Percentiles rank a stretch among this genome's conserved stretches.
These are phyloP conservation scores for Blastobotrys raffinosifermentans DNA, from an alignment of 1,139 yeast genomes.

Conservation along the genomic window DNA sequence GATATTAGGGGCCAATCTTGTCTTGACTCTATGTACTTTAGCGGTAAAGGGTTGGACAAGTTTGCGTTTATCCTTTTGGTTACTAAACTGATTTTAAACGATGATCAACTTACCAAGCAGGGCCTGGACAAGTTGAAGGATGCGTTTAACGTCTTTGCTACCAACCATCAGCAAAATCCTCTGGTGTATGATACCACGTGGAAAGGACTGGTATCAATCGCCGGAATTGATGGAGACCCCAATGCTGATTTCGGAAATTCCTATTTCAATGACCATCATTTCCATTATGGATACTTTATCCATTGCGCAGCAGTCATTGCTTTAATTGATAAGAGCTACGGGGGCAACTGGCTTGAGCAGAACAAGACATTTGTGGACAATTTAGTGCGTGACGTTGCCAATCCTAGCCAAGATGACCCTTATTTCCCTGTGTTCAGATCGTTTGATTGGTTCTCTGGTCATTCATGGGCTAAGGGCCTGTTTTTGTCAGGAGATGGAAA, in stretches of 20 bases:
- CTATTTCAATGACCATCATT: constrained; percentile 66
- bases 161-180: constrained; percentile 48
- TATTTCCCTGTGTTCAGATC: constrained; percentile 65
- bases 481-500: constrained; percentile 63
- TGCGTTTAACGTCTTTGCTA: constrained; percentile 46
- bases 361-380: constrained; percentile 56
- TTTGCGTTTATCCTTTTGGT: constrained; percentile 65
- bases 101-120: constrained; percentile 42
- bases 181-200: constrained; percentile 60
- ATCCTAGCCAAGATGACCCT: constrained; percentile 50
- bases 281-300: constrained; percentile 64
- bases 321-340: constrained; percentile 47
- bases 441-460: constrained; percentile 76
- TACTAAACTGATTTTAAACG: constrained; percentile 47
- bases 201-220: constrained; percentile 58
- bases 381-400: constrained; percentile 64
- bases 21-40: constrained; percentile 51
- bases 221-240: constrained; percentile 41
- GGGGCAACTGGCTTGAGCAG: constrained; percentile 58
- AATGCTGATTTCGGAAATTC: constrained; percentile 54
- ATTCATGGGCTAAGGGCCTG: constrained; percentile 75
- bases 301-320: constrained; percentile 71
- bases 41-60: constrained; percentile 69
- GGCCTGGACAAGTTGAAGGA: constrained; percentile 45
- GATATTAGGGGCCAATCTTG: constrained; percentile 49